phyloP scores from a whole-genome alignment of 306 rosid genomes.

The Canavalia ensiformis region DNA sequence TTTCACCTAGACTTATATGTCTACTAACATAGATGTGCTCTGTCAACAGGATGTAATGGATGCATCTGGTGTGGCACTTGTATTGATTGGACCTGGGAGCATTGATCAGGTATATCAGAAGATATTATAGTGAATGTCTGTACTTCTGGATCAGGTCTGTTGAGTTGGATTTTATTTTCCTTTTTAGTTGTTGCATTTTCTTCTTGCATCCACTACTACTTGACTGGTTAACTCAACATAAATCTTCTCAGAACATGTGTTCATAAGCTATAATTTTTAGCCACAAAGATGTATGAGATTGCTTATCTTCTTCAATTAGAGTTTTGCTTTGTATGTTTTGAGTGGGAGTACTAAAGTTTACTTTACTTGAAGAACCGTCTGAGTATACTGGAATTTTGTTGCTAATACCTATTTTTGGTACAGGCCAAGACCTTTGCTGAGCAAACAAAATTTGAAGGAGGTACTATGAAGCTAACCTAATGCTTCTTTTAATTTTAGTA shows the following conservation, averaged over 20 bases:
- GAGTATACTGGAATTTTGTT: slow-evolving; percentile 14
- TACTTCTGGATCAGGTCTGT: neutral
- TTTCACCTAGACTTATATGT: neutral
- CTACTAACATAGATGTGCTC: slow-evolving; percentile 22
- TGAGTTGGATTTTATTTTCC: slow-evolving; percentile 16
- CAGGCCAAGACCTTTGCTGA: slow-evolving; percentile 82
- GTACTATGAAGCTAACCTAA: slow-evolving; percentile 54
- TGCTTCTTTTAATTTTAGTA: slow-evolving; percentile 28
- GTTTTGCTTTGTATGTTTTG: neutral
- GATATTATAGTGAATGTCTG: neutral
- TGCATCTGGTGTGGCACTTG: slow-evolving; percentile 85
- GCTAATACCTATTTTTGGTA: slow-evolving; percentile 40
- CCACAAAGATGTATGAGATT: neutral
- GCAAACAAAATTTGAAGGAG: slow-evolving; percentile 90
- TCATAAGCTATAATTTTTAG: neutral
- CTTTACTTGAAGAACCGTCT: neutral
- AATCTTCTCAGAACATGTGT: slow-evolving; percentile 1
- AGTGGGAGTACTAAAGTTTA: neutral
- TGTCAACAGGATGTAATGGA: slow-evolving; percentile 81
- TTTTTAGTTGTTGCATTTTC: neutral
- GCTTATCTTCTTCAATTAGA: neutral
- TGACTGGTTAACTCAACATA: slow-evolving; percentile 21
- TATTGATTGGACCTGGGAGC: slow-evolving; percentile 94
- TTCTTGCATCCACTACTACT: slow-evolving; percentile 20
- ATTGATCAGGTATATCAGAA: slow-evolving; percentile 71